phyloP scores from a whole-genome alignment of 352 stramenopile genomes.

The Plasmopara halstedii region DNA sequence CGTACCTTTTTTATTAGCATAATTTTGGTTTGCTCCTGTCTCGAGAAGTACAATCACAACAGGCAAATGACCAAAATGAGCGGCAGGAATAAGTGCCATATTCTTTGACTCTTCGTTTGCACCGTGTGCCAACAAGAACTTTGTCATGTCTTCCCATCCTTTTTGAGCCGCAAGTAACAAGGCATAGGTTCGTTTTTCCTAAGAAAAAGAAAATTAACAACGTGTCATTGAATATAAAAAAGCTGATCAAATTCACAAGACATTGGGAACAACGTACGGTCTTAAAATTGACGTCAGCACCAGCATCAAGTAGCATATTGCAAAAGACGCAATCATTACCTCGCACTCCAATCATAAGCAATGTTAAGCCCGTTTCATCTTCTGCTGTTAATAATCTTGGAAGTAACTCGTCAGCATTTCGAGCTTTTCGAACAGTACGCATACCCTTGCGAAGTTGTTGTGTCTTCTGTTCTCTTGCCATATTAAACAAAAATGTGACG shows the following conservation, averaged over 20 bases:
- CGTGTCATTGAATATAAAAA: too few relatives aligned
- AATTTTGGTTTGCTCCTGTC: constrained; percentile 66
- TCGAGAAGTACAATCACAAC: constrained; percentile 71
- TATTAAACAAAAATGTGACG: constrained; percentile 46
- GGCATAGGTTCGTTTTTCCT: constrained; percentile 77
- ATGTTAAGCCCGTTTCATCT: constrained; percentile 73
- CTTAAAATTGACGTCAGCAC: constrained; percentile 75
- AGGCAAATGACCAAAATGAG: constrained; percentile 74
- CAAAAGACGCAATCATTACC: constrained; percentile 51
- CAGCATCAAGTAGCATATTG: constrained; percentile 51
- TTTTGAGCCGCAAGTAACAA: constrained; percentile 80
- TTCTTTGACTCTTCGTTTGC: constrained; percentile 80
- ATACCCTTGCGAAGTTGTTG: constrained; percentile 53
- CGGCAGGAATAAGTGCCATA: constrained; percentile 76
- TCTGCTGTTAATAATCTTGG: constrained; percentile 42
- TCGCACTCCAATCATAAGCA: constrained; percentile 77
- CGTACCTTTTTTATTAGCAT: constrained; percentile 83
- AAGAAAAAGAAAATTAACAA: too few relatives aligned
- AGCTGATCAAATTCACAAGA: too few relatives aligned
- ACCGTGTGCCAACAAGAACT: constrained; percentile 54
- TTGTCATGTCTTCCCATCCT: constrained; percentile 58
- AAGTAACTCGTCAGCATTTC: constrained; percentile 43
- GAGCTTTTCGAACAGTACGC: constrained; percentile 42
- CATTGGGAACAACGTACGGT: constrained; percentile 52
- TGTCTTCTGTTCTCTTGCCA: constrained; percentile 43